Conservation (phyloP, 768 basidiomycete genomes). For the Lentinus tigrinus region DNA sequence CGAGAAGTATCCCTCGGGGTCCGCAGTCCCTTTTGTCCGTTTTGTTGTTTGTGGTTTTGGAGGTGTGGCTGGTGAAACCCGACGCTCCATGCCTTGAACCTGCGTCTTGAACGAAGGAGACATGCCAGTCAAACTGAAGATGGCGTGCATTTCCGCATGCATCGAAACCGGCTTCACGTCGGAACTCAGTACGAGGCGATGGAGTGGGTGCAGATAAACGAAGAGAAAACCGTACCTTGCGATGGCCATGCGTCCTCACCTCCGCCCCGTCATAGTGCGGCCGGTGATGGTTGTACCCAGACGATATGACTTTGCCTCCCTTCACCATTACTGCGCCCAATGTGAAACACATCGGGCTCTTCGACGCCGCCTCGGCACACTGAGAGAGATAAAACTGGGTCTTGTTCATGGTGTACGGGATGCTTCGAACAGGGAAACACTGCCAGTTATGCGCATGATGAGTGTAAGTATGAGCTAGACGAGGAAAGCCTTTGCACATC, state of each 20-base stretch:
- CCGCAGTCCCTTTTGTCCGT: conserved; percentile 21
- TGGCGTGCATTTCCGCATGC: conserved; percentile 64
- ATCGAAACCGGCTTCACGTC: conserved; percentile 38
- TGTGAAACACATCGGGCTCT: conserved; percentile 50
- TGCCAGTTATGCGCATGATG: too few species aligned
- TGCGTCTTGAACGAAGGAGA: conserved; percentile 54
- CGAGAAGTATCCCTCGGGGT: conserved; percentile 14
- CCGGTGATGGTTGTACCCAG: conserved; percentile 54
- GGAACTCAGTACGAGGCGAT: not conserved
- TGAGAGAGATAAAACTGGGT: conserved; percentile 50
- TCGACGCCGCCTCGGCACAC: conserved; percentile 47
- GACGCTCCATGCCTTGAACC: conserved; percentile 42
- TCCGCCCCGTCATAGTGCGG: conserved; percentile 52
- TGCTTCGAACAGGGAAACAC: too few species aligned
- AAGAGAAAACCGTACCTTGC: conserved; percentile 30
- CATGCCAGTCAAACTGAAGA: conserved; percentile 50
- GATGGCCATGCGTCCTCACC: conserved; percentile 35
- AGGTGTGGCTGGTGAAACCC: conserved; percentile 25
- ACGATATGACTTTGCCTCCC: conserved; percentile 53
- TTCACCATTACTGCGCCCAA: conserved; percentile 51
- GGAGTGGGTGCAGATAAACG: not conserved
- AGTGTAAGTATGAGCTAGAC: too few species aligned
- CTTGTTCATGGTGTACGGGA: conserved; percentile 39
- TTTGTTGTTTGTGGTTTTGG: conserved; percentile 23
- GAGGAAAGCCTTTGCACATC: too few species aligned